phyloP scores from a whole-genome alignment of 2,329 filamentous ascomycete species.

The Alternaria tenuissima region DNA sequence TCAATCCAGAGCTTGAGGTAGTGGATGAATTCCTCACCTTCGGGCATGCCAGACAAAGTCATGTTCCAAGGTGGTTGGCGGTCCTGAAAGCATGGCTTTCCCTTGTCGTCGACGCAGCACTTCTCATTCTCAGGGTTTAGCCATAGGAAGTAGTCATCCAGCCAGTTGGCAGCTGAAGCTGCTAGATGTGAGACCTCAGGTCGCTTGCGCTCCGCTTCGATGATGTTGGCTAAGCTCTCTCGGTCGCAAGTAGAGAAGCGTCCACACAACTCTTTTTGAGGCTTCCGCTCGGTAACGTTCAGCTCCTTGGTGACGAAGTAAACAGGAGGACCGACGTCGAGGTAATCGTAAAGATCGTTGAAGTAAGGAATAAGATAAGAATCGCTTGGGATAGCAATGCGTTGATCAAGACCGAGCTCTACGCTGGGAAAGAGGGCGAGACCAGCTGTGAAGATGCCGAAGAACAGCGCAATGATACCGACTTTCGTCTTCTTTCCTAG shows the following conservation, averaged over 20 bases:
- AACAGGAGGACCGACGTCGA: slow-evolving; percentile 89
- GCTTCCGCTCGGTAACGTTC: slow-evolving; percentile 76
- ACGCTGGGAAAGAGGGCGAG: slow-evolving; percentile 86
- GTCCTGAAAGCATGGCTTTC: slow-evolving; percentile 78
- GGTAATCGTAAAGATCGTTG: slow-evolving; percentile 92
- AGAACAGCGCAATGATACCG: slow-evolving; percentile 78
- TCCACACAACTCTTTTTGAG: slow-evolving; percentile 89
- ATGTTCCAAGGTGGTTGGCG: slow-evolving; percentile 87
- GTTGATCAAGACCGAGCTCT: slow-evolving; percentile 88
- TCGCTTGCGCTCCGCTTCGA: slow-evolving; percentile 94
- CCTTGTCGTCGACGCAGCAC: slow-evolving; percentile 71
- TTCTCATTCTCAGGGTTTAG: slow-evolving; percentile 78
- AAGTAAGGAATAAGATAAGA: slow-evolving; percentile 97
- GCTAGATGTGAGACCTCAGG: slow-evolving; percentile 87
- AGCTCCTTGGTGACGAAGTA: slow-evolving; percentile 91
- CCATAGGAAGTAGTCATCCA: slow-evolving; percentile 97
- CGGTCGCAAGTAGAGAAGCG: slow-evolving; percentile 88
- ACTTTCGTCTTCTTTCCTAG: slow-evolving; percentile 83
- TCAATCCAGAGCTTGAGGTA: slow-evolving; percentile 86
- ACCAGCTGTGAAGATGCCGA: slow-evolving; percentile 85
- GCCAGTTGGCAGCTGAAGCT: slow-evolving; percentile 89
- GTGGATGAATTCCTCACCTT: slow-evolving; percentile 86
- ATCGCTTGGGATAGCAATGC: slow-evolving; percentile 90
- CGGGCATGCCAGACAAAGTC: slow-evolving; percentile 88
- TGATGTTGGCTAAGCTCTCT: slow-evolving; percentile 83